phyloP scores from a whole-genome alignment of 305 asterid species.

The Rubia balearica region DNA sequence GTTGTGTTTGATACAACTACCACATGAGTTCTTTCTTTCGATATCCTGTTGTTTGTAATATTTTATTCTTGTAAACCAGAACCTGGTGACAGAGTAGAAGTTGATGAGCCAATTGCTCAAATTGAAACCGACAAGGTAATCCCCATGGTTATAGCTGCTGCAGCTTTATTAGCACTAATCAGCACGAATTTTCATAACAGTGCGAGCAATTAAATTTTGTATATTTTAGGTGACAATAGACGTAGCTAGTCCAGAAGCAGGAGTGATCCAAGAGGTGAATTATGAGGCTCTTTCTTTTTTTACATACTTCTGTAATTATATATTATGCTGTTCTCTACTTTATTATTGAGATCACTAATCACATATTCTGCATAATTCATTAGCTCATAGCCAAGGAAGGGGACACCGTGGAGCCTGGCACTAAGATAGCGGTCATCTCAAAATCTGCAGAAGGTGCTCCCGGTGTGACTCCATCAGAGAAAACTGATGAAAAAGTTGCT shows the following conservation, averaged over 20 bases:
- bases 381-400: conserved; percentile 93
- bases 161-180: conserved; percentile 13
- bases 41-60: conserved; percentile 9
- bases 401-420: conserved; percentile 95
- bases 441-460: conserved; percentile 80
- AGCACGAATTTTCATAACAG: neutral
- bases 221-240: conserved; percentile 80
- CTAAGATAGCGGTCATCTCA: conserved; percentile 81
- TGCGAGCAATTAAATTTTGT: conserved; percentile 20
- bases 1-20: neutral
- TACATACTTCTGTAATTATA: neutral
- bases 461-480: conserved; percentile 79
- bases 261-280: conserved; percentile 85
- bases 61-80: conserved; percentile 37
- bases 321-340: neutral
- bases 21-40: neutral
- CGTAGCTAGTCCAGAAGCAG: conserved; percentile 97
- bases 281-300: neutral
- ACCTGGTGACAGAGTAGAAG: conserved; percentile 87
- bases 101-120: conserved; percentile 95
- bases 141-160: conserved; percentile 6
- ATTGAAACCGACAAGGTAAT: conserved; percentile 96
- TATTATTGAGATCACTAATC: neutral
- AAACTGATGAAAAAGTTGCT: conserved; percentile 52
- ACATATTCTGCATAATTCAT: conserved; percentile 5